Base-by-base conservation (phyloP, 2,329 filamentous ascomycete genomes). In the Chrysosporium keratinophilum region DNA sequence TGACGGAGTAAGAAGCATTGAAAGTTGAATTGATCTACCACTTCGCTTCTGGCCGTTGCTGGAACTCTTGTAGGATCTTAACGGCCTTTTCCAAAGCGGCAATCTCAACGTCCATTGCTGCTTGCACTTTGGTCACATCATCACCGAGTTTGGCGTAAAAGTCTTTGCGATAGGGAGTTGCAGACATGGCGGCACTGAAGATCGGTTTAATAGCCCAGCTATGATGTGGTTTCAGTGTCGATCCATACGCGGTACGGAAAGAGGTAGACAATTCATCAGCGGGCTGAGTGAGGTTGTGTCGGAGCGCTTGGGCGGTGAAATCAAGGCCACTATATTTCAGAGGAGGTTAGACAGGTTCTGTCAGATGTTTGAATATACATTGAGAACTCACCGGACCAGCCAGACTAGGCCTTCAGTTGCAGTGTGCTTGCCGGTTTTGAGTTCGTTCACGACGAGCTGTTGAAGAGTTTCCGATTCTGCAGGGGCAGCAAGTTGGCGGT, bases 211-310 rank as follows among this genome's bases (percentile, higher is more conserved):
- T 76, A 58, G 96, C 64, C 72, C 95, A 89, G 67, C 78, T 82
- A 78, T 98, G 93, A 76, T 95, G 83, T 23, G 86, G 87, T 76
- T 95, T 95, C 64, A 98, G 85, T 48, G 91, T 96, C 63, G 76
- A 77, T 67, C 79, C 80, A 74, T 98, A 98, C 62, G 90, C 87
- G 54, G 76, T 74, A 64, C 87, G 84, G 84, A 98, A 98, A 46
- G 89, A 95, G 61, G 81, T 78, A 57, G 86, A 78, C 58, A 98
- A 85, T 73, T 96, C 89, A 67, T 88, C 80, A 60, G 69, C 62
- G 52, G 80, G 66, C 65, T 85, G 82, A 65, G 78, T 71, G 60
- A 89, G 64, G 75, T 95, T 95, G 69, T 84, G 78, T 66, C 82
- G 81, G 58, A 98, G 83, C 56, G 87, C 87, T 69, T 88, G 83